These are phyloP conservation scores for Cudoniella acicularis DNA, from an alignment of 495 filamentous ascomycete genomes.

Conservation along the genomic window DNA sequence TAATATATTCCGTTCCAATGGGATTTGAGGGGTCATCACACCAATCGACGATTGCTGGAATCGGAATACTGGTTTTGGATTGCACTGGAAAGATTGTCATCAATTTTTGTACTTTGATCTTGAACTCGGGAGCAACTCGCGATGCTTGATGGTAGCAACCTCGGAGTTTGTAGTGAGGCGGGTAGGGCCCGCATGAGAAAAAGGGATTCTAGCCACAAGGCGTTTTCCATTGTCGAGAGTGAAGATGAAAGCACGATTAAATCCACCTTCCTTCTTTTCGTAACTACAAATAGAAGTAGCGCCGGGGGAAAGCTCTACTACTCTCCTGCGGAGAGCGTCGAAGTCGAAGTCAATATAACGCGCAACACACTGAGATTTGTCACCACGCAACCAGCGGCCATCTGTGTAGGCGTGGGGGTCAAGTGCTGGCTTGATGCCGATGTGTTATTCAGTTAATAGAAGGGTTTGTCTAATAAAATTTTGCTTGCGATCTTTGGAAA, in stretches of 20 bases:
- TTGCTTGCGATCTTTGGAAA: no score
- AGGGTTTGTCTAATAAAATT: no score
- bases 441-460: no score
- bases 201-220: constrained; percentile 37
- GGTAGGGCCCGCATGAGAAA: constrained; percentile 31
- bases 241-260: constrained; percentile 43
- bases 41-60: constrained; percentile 41
- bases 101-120: background rate
- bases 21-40: constrained; percentile 31
- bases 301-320: constrained; percentile 27
- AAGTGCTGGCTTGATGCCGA: no score
- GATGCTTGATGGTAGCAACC: constrained; percentile 43
- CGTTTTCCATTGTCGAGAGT: constrained; percentile 31
- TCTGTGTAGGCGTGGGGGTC: constrained; percentile 37
- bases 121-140: constrained; percentile 25
- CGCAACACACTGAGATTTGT: constrained; percentile 35
- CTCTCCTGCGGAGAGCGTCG: constrained; percentile 31
- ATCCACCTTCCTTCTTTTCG: constrained; percentile 41
- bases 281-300: constrained; percentile 25
- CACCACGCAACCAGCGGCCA: constrained; percentile 41
- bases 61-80: constrained; percentile 33
- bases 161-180: constrained; percentile 40
- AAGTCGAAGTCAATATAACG: constrained; percentile 40
- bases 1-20: constrained; percentile 43
- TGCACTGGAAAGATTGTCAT: constrained; percentile 27